phyloP scores from a whole-genome alignment of 129 eudicot species.

The Tagetes erecta region DNA sequence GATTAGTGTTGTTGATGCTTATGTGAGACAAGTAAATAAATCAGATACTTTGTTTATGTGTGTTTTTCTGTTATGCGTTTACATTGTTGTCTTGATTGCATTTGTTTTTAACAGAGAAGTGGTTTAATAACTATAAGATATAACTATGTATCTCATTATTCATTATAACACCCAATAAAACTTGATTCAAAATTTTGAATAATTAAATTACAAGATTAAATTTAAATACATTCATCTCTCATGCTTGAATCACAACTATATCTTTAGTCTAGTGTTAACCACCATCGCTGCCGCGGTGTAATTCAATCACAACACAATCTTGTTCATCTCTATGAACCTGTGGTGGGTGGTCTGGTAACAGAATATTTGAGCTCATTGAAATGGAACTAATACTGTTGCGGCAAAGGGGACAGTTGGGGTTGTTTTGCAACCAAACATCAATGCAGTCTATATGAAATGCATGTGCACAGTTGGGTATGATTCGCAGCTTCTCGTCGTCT shows the following conservation, averaged over 20 bases:
- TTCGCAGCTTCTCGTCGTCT: slow-evolving; percentile 62
- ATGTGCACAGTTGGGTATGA: slow-evolving; percentile 82
- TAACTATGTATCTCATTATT: no score
- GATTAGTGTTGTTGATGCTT: no score
- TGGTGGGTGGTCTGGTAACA: slow-evolving; percentile 17
- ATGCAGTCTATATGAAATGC: slow-evolving; percentile 88
- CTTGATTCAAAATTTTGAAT: no score
- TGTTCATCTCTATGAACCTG: slow-evolving; percentile 39
- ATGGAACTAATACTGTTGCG: slow-evolving; percentile 56
- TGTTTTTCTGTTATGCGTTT: no score
- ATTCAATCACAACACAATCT: neutral
- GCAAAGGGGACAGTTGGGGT: slow-evolving; percentile 91
- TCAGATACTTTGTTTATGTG: no score
- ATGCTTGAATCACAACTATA: slow-evolving; percentile 50
- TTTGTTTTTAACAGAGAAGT: no score
- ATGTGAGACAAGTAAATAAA: no score
- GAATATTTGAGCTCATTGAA: slow-evolving; percentile 12
- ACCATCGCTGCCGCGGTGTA: neutral
- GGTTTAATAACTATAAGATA: no score
- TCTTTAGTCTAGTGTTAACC: slow-evolving; percentile 24
- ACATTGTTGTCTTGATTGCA: no score
- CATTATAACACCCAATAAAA: no score
- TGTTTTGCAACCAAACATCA: slow-evolving; percentile 88
- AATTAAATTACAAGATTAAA: no score
- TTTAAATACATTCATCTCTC: slow-evolving; percentile 81